Evolutionary conservation across 257 asterid genomes (phyloP).

Genomic region (Fraxinus quadrangulata): DNA sequence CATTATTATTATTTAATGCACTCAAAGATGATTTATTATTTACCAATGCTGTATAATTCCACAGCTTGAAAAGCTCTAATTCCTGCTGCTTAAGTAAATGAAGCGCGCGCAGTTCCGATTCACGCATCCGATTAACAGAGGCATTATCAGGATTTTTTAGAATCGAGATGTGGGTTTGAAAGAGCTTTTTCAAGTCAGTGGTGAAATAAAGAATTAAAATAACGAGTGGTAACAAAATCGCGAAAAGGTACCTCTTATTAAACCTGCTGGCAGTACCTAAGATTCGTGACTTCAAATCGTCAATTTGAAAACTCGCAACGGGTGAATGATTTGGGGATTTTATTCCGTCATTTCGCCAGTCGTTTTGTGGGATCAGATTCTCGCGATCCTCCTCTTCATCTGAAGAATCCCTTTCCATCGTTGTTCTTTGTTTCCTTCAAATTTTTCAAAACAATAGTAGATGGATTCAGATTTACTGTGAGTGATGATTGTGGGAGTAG

Average conservation of each 20-base stretch:
- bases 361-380: constrained; percentile 64
- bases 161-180: constrained; percentile 49
- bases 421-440: constrained; percentile 7
- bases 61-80: constrained; percentile 65
- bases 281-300: constrained; percentile 32
- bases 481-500: constrained; percentile 18
- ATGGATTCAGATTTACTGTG: neutral
- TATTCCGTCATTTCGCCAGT: constrained; percentile 35
- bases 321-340: constrained; percentile 47
- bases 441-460: constrained; percentile 6
- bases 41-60: constrained; percentile 54
- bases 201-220: constrained; percentile 58
- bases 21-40: constrained; percentile 26
- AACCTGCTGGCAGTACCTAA: constrained; percentile 35
- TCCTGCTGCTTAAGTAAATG: constrained; percentile 80
- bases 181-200: constrained; percentile 56
- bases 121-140: constrained; percentile 67
- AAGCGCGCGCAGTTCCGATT: constrained; percentile 73
- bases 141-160: constrained; percentile 26
- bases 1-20: constrained; percentile 2
- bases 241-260: constrained; percentile 61
- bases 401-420: constrained; percentile 62
- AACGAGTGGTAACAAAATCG: constrained; percentile 56
- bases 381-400: constrained; percentile 89
- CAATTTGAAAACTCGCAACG: constrained; percentile 46